Evolutionary conservation across 176 grass and related monocot species (phyloP).

Genomic region (Oryza longistaminata): DNA sequence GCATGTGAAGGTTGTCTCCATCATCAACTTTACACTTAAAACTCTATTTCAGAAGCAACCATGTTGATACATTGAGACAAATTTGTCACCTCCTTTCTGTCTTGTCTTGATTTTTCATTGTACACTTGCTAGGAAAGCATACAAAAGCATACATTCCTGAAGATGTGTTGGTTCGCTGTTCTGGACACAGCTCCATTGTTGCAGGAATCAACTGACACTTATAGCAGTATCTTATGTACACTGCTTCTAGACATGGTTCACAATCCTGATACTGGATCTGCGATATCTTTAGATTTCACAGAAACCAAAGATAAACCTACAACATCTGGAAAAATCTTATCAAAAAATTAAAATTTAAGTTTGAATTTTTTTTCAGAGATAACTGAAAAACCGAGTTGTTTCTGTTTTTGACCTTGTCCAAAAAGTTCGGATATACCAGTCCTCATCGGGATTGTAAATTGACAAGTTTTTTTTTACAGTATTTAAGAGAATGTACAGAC

Average conservation of each 20-base stretch:
- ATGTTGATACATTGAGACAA: background rate
- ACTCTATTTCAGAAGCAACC: background rate
- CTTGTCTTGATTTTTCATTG: background rate
- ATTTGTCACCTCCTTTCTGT: background rate
- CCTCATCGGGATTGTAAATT: too few species aligned
- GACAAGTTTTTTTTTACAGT: too few species aligned
- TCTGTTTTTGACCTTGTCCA: too few species aligned
- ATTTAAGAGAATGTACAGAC: too few species aligned
- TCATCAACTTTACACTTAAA: constrained; percentile 20
- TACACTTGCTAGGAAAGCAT: background rate
- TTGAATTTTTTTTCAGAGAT: too few species aligned
- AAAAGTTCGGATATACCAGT: too few species aligned
- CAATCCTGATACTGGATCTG: too few species aligned
- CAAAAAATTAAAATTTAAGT: too few species aligned
- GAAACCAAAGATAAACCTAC: too few species aligned
- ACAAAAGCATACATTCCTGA: background rate
- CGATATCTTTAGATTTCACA: too few species aligned
- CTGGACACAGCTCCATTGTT: background rate
- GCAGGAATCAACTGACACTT: background rate
- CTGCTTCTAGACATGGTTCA: background rate
- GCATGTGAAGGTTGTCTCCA: constrained; percentile 28
- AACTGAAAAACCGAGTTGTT: too few species aligned
- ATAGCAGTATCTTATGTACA: background rate
- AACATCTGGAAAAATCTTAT: too few species aligned
- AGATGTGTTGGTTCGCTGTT: background rate